phyloP scores from a whole-genome alignment of 1,284 basidiomycete genomes.

The Singerocomus inundabilis region DNA sequence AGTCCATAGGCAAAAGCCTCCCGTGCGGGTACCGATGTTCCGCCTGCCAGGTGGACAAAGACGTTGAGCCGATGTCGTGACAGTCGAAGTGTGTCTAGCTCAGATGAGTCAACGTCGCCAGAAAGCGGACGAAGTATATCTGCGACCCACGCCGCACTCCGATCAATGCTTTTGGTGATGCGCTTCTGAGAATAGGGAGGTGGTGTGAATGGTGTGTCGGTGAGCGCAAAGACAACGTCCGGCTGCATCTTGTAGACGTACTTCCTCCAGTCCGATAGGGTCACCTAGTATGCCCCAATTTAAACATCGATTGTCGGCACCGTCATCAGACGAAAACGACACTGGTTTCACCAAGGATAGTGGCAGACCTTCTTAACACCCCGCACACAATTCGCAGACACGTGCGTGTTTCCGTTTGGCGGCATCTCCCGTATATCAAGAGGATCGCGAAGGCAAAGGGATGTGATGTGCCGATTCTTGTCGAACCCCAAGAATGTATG shows the following conservation, averaged over 20 bases:
- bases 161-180: constrained; percentile 68
- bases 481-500: constrained; percentile 60
- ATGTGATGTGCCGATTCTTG: constrained; percentile 49
- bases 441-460: constrained; percentile 65
- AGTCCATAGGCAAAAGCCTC: constrained; percentile 61
- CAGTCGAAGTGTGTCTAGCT: background rate
- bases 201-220: constrained; percentile 64
- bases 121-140: constrained; percentile 43
- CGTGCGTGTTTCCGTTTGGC: constrained; percentile 57
- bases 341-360: background rate
- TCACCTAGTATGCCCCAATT: constrained; percentile 43
- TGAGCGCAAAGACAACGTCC: constrained; percentile 68
- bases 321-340: constrained; percentile 10
- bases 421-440: constrained; percentile 64
- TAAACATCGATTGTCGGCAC: background rate
- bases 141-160: constrained; percentile 61
- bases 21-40: constrained; percentile 53
- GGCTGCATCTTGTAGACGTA: constrained; percentile 56
- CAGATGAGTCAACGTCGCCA: background rate
- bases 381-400: constrained; percentile 59
- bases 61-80: constrained; percentile 40
- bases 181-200: constrained; percentile 71
- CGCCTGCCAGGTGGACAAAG: constrained; percentile 69
- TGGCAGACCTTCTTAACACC: constrained; percentile 65
- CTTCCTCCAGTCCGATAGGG: constrained; percentile 50